These are phyloP conservation scores for Lobosporangium transversale DNA, from an alignment of 192 early-diverging fungal species.

Conservation along the genomic window DNA sequence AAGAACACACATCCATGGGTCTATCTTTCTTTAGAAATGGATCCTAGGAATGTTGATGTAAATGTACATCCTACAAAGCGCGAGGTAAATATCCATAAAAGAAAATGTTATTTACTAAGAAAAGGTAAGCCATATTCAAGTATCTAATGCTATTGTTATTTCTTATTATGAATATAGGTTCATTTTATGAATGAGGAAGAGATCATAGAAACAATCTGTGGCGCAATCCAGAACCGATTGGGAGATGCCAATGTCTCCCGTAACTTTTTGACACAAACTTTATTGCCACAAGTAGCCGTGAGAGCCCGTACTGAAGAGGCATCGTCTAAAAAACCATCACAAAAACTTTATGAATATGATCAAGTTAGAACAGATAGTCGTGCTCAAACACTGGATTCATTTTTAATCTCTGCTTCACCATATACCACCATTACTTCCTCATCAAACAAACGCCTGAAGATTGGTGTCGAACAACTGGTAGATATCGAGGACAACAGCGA, in stretches of 20 bases:
- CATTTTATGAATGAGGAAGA: slow-evolving; percentile 93
- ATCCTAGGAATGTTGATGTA: slow-evolving; percentile 92
- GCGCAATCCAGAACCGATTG: slow-evolving; percentile 74
- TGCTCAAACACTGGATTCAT: slow-evolving; percentile 80
- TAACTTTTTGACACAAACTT: slow-evolving; percentile 76
- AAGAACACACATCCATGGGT: slow-evolving; percentile 91
- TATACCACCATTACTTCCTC: slow-evolving; percentile 19
- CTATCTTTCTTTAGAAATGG: slow-evolving; percentile 89
- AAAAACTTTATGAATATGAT: slow-evolving; percentile 72
- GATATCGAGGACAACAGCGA: slow-evolving; percentile 8
- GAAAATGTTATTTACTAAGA: too few relatives aligned
- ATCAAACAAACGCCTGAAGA: slow-evolving; percentile 18
- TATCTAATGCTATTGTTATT: too few relatives aligned
- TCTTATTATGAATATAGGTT: slow-evolving; percentile 59
- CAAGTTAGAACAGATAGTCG: slow-evolving; percentile 90
- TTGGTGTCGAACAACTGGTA: slow-evolving; percentile 11
- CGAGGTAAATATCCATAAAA: too few relatives aligned
- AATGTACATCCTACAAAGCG: slow-evolving; percentile 99
- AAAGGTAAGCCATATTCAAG: too few relatives aligned
- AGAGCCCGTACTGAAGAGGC: slow-evolving; percentile 10
- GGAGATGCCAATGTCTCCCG: slow-evolving; percentile 77
- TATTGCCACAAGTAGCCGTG: slow-evolving; percentile 27
- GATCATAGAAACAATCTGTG: slow-evolving; percentile 76
- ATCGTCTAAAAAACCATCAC: slow-evolving; percentile 28
- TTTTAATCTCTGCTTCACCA: slow-evolving; percentile 40